phyloP scores from a whole-genome alignment of 148 eudicot species.

The Amaranthus cruentus region DNA sequence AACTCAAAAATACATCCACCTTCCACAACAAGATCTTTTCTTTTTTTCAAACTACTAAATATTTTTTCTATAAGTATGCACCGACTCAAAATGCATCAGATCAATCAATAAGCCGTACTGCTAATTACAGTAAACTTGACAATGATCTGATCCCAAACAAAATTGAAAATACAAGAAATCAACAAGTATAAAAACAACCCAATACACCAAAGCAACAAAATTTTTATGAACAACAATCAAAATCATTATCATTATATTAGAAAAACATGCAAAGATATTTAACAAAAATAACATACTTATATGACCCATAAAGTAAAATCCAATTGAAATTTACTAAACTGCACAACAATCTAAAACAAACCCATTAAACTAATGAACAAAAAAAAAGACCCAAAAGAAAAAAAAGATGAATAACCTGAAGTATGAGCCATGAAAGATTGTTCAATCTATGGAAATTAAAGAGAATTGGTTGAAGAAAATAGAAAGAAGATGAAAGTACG shows the following conservation, averaged over 20 bases:
- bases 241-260: background rate
- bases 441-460: background rate
- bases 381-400: background rate
- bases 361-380: background rate
- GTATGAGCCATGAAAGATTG: slow-evolving; percentile 35
- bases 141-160: slow-evolving; percentile 18
- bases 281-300: background rate
- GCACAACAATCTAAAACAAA: background rate
- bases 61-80: background rate
- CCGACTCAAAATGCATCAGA: background rate
- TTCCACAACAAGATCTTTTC: no score
- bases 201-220: background rate
- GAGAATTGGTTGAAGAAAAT: background rate
- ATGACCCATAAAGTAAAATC: background rate
- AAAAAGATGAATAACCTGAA: slow-evolving; percentile 35
- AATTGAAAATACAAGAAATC: background rate
- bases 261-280: slow-evolving; percentile 9
- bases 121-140: background rate
- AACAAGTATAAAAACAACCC: background rate
- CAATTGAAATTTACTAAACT: background rate
- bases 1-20: background rate
- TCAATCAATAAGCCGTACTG: background rate
- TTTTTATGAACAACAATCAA: background rate
- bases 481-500: background rate
- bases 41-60: background rate